Conservation (phyloP, 2,329 filamentous ascomycete species). For the Ramularia endophylla region DNA sequence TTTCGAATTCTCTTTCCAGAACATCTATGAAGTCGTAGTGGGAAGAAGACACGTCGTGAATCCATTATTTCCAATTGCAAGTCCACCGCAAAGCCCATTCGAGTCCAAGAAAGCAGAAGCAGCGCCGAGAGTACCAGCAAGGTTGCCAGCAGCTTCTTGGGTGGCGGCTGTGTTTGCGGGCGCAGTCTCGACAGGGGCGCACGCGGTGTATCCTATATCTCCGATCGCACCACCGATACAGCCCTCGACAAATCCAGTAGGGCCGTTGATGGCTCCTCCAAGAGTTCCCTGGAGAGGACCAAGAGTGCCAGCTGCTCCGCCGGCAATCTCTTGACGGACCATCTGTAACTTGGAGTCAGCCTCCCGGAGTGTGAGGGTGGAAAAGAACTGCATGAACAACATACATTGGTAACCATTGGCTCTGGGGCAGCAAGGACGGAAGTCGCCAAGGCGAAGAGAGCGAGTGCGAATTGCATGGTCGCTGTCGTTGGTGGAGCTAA, state of each 20-base stretch:
- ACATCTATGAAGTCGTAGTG: conserved; percentile 5
- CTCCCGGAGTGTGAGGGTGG: too few relatives aligned
- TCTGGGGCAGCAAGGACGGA: conserved; percentile 1
- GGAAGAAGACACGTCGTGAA: conserved; percentile 13
- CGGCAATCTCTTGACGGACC: conserved; percentile 7
- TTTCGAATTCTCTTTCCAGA: too few relatives aligned
- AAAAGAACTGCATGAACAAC: background rate
- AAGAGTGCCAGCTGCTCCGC: conserved; percentile 8
- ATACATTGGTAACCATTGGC: conserved; percentile 2
- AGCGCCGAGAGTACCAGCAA: conserved; percentile 10
- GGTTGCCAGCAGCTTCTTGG: conserved; percentile 9
- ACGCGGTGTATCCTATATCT: conserved; percentile 8
- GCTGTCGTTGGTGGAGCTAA: background rate
- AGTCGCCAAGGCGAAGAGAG: conserved; percentile 1
- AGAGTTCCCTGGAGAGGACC: conserved; percentile 9
- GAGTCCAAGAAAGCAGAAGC: conserved; percentile 10
- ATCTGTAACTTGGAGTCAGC: background rate
- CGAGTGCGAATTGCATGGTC: conserved; percentile 4
- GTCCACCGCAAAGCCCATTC: conserved; percentile 12
- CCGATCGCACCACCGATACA: conserved; percentile 10
- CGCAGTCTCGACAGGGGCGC: conserved; percentile 11
- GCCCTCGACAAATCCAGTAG: conserved; percentile 13
- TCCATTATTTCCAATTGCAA: conserved; percentile 9
- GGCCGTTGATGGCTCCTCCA: conserved; percentile 14
- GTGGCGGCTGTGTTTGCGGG: conserved; percentile 1